These are phyloP conservation scores for Symbiotaphrina buchneri DNA, from an alignment of 495 filamentous ascomycete species.

Conservation along the genomic window DNA sequence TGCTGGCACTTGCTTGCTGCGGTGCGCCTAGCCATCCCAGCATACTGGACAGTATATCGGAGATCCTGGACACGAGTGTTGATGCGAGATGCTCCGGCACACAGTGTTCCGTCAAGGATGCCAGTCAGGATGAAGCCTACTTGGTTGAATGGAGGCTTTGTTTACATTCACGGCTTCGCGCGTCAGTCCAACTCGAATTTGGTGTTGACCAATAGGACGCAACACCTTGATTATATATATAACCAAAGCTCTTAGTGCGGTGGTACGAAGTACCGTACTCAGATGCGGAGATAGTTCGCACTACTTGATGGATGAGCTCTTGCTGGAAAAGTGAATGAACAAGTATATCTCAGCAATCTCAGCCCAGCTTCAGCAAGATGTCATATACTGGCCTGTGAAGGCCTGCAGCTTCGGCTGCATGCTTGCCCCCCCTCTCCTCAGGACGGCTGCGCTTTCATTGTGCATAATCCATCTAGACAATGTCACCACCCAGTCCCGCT, in stretches of 20 bases:
- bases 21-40: conserved; percentile 16
- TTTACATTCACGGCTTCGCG: too few relatives aligned
- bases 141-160: too few relatives aligned
- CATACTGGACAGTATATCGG: conserved; percentile 7
- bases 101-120: too few relatives aligned
- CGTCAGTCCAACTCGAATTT: too few relatives aligned
- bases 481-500: too few relatives aligned
- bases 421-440: conserved; percentile 5
- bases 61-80: too few relatives aligned
- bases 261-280: not conserved
- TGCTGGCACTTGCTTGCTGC: conserved; percentile 2
- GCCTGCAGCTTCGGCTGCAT: conserved; percentile 17
- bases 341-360: not conserved
- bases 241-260: not conserved
- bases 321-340: not conserved
- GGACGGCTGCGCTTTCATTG: too few relatives aligned
- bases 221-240: not conserved
- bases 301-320: not conserved
- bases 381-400: conserved; percentile 9
- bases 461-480: too few relatives aligned
- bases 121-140: too few relatives aligned
- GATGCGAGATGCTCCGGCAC: too few relatives aligned
- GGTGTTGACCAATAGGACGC: not conserved
- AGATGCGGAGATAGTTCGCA: not conserved
- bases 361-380: not conserved